phyloP scores from a whole-genome alignment of 345 rosid species.

The Sapria himalayana region DNA sequence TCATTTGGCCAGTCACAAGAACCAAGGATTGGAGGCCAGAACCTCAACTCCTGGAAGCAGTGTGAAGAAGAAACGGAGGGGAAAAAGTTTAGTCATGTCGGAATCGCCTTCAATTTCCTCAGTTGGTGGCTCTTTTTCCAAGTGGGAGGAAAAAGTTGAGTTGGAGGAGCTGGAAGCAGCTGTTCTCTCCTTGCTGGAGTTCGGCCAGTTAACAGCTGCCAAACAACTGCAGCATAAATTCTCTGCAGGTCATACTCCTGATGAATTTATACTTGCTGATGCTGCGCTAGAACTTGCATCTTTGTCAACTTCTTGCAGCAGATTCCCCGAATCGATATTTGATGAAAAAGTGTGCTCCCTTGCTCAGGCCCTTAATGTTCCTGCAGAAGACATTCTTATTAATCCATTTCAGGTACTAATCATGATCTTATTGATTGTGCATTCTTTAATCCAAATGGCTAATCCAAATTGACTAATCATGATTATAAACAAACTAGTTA shows the following conservation, averaged over 20 bases:
- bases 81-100: slow-evolving; percentile 43
- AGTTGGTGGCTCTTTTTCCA: slow-evolving; percentile 51
- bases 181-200: slow-evolving; percentile 75
- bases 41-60: slow-evolving; percentile 22
- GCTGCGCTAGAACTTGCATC: slow-evolving; percentile 69
- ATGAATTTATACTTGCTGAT: slow-evolving; percentile 54
- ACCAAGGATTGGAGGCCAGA: slow-evolving; percentile 31
- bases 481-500: no score
- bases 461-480: no score
- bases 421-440: slow-evolving; percentile 6
- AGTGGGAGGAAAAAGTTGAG: slow-evolving; percentile 86
- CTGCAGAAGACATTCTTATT: slow-evolving; percentile 17
- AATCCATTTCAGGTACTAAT: slow-evolving; percentile 53
- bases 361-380: slow-evolving; percentile 26
- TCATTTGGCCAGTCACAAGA: slow-evolving; percentile 27
- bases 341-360: slow-evolving; percentile 51
- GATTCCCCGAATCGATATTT: slow-evolving; percentile 23
- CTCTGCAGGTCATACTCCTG: slow-evolving; percentile 50
- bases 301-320: slow-evolving; percentile 35
- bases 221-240: slow-evolving; percentile 90
- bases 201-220: slow-evolving; percentile 87
- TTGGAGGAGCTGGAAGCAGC: slow-evolving; percentile 84
- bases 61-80: slow-evolving; percentile 57
- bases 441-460: no score
- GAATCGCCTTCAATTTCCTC: slow-evolving; percentile 36